Conservation (phyloP, 805 yeast species). For the Komagataella mondaviorum region DNA sequence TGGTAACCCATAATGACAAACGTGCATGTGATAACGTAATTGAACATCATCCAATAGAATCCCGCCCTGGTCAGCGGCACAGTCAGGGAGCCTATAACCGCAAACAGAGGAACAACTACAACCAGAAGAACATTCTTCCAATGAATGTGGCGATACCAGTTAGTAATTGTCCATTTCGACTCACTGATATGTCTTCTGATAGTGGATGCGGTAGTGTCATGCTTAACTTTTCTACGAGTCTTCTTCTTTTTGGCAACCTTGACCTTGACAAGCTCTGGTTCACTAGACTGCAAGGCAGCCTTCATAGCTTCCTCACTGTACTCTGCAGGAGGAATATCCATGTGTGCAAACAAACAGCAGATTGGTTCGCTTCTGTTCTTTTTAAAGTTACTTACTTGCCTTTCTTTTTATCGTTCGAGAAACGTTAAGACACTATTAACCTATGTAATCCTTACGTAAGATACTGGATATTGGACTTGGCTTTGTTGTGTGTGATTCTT, state of each 20-base stretch:
- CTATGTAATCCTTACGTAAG: neutral
- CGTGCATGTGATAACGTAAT: slow-evolving; percentile 50
- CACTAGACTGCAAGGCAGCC: neutral
- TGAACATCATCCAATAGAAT: slow-evolving; percentile 32
- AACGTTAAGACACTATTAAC: neutral
- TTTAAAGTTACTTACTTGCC: neutral
- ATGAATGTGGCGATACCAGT: slow-evolving; percentile 62
- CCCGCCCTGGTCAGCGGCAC: slow-evolving; percentile 38
- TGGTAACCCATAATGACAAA: slow-evolving; percentile 80
- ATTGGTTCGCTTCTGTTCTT: neutral
- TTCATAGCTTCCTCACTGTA: neutral
- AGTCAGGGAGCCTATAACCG: slow-evolving; percentile 21
- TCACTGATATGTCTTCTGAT: slow-evolving; percentile 43
- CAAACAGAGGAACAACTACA: slow-evolving; percentile 39
- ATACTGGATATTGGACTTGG: neutral
- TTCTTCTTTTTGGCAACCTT: neutral
- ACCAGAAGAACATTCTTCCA: slow-evolving; percentile 58
- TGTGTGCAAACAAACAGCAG: neutral
- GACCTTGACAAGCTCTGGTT: neutral
- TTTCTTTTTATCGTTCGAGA: neutral
- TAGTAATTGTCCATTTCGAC: slow-evolving; percentile 59
- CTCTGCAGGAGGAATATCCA: neutral
- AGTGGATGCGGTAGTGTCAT: slow-evolving; percentile 8
- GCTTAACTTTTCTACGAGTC: slow-evolving; percentile 12
- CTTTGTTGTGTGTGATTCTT: neutral